A percentile compares a stretch with the other conserved stretches of the same genome.
These are phyloP conservation scores for Globisporangium paddicum DNA, from an alignment of 352 stramenopile genomes.

Conservation along the genomic window DNA sequence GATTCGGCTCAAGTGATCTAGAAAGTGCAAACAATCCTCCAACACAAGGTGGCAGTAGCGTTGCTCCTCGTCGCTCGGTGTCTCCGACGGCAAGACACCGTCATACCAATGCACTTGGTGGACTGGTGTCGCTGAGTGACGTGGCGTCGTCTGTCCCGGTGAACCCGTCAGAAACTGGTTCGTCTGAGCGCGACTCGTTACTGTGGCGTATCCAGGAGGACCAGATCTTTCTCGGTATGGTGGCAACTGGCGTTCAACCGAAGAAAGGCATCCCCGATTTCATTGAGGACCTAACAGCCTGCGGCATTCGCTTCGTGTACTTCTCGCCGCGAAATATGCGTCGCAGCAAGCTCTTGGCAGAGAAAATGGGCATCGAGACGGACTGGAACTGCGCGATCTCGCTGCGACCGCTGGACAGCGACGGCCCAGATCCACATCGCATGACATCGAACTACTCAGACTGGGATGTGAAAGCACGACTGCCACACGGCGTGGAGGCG, in stretches of 20 bases:
- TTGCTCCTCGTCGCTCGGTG: constrained; percentile 5
- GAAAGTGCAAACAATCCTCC: neutral
- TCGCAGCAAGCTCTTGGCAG: constrained; percentile 94
- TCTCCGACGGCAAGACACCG: constrained; percentile 8
- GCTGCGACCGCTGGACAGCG: constrained; percentile 89
- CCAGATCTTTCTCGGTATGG: constrained; percentile 97
- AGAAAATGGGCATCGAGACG: constrained; percentile 99
- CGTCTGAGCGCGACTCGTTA: constrained; percentile 50
- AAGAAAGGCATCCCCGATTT: constrained; percentile 93
- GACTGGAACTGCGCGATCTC: constrained; percentile 99
- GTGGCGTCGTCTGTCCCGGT: constrained; percentile 46
- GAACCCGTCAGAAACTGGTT: constrained; percentile 45
- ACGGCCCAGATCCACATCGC: constrained; percentile 90
- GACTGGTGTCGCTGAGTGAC: constrained; percentile 29
- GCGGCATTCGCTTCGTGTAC: constrained; percentile 98
- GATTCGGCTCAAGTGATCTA: constrained; percentile 2
- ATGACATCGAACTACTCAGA: constrained; percentile 98
- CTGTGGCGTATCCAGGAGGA: constrained; percentile 90
- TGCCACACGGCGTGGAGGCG: constrained; percentile 95
- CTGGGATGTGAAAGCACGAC: constrained; percentile 94
- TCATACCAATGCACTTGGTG: neutral
- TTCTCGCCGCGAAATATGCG: constrained; percentile 99
- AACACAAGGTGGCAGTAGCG: neutral
- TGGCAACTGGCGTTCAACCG: constrained; percentile 93
- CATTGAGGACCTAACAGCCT: constrained; percentile 93